phyloP scores from a whole-genome alignment of 371 early-diverging fungal genomes.

The Choanephora cucurbitarum region DNA sequence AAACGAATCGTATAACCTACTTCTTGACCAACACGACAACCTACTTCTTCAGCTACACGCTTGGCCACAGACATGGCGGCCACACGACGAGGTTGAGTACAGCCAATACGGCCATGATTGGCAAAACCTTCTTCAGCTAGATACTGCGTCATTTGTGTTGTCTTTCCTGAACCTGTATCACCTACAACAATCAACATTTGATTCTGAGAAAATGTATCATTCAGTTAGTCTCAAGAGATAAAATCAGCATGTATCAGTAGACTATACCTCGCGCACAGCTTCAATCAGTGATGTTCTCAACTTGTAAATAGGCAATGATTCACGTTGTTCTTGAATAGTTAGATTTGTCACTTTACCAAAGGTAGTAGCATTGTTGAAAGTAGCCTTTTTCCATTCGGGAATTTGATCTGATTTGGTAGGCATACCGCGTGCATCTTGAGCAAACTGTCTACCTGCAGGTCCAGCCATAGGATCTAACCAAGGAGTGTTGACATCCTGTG shows the following conservation, averaged over 20 bases:
- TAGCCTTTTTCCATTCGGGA: slow-evolving; percentile 94
- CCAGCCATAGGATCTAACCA: slow-evolving; percentile 97
- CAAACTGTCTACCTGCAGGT: slow-evolving; percentile 84
- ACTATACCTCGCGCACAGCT: slow-evolving; percentile 71
- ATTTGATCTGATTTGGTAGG: slow-evolving; percentile 67
- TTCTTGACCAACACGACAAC: slow-evolving; percentile 91
- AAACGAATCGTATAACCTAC: slow-evolving; percentile 99
- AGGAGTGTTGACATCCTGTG: slow-evolving; percentile 83
- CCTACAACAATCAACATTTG: slow-evolving; percentile 94
- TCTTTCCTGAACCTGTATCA: slow-evolving; percentile 99
- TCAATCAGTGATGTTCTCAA: slow-evolving; percentile 77
- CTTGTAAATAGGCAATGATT: slow-evolving; percentile 88
- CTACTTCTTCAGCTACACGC: slow-evolving; percentile 98
- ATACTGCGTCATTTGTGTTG: slow-evolving; percentile 99
- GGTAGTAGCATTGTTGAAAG: slow-evolving; percentile 86
- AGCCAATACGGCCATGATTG: slow-evolving; percentile 87
- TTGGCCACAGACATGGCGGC: slow-evolving; percentile 99
- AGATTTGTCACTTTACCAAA: slow-evolving; percentile 90
- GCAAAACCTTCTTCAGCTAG: slow-evolving; percentile 93
- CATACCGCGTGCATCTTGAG: slow-evolving; percentile 80
- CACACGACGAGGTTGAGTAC: slow-evolving; percentile 99
- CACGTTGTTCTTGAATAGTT: slow-evolving; percentile 91
- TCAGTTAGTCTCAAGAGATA: no score
- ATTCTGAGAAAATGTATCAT: no score
- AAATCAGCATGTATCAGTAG: no score